Conservation (phyloP, 2,329 filamentous ascomycete species). For the Alternaria gansuensis region DNA sequence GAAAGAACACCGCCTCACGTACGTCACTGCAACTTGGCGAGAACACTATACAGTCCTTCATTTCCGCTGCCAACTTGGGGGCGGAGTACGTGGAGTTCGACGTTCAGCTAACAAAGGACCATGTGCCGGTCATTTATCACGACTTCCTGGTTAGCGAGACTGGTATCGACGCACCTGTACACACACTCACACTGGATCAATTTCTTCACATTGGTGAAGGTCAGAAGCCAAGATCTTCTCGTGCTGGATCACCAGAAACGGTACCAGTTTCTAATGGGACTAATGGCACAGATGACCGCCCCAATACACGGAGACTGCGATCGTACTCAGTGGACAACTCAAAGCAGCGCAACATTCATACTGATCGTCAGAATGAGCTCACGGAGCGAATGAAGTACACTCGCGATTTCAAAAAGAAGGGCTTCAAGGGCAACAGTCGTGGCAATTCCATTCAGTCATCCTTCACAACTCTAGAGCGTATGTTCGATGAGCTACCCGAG, state of each 20-base stretch:
- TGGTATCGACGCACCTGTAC: constrained; percentile 94
- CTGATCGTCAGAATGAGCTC: constrained; percentile 59
- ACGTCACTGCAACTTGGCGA: constrained; percentile 93
- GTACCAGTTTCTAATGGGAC: constrained; percentile 20
- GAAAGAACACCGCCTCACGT: constrained; percentile 86
- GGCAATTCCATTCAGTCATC: constrained; percentile 95
- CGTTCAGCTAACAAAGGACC: constrained; percentile 98
- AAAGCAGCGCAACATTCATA: constrained; percentile 54
- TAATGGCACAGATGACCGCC: constrained; percentile 30
- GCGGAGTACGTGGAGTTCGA: constrained; percentile 79
- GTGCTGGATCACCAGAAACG: constrained; percentile 57
- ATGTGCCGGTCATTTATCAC: constrained; percentile 97
- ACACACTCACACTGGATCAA: constrained; percentile 93
- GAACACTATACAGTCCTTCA: constrained; percentile 95
- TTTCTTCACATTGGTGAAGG: constrained; percentile 85
- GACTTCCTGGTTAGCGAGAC: constrained; percentile 98
- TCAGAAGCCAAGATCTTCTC: constrained; percentile 57
- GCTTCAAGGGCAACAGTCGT: constrained; percentile 93
- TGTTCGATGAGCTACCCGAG: constrained; percentile 84
- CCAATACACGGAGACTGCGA: constrained; percentile 53
- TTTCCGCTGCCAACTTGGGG: constrained; percentile 91
- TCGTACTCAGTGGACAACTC: constrained; percentile 68
- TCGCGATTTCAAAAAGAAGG: constrained; percentile 90
- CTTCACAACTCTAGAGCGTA: constrained; percentile 92
- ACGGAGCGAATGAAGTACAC: constrained; percentile 97